Percentiles rank a stretch among this genome's conserved stretches.
Conservation (phyloP, 129 eudicot genomes). For the Flaveria bidentis region DNA sequence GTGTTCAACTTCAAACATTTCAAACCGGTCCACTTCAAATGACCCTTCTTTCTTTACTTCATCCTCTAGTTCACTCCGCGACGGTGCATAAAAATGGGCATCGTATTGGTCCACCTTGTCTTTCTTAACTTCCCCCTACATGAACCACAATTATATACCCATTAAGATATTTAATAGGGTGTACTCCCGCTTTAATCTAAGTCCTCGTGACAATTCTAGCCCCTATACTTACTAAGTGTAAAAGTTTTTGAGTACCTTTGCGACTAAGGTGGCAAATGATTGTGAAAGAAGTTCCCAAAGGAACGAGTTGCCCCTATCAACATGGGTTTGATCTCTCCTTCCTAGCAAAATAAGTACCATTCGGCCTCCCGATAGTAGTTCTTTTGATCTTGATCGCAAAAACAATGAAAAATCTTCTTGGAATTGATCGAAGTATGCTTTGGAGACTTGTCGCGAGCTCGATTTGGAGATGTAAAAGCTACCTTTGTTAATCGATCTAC, state of each 20-base stretch:
- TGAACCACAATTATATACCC: neutral
- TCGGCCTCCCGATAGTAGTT: slow-evolving; percentile 57
- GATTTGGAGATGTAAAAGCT: slow-evolving; percentile 67
- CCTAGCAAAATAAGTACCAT: slow-evolving; percentile 82
- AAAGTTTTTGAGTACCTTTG: slow-evolving; percentile 41
- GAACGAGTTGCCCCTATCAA: slow-evolving; percentile 71
- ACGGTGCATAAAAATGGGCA: slow-evolving; percentile 87
- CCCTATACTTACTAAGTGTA: too few relatives aligned
- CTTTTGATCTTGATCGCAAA: slow-evolving; percentile 68
- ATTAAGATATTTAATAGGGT: neutral
- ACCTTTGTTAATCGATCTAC: slow-evolving; percentile 61
- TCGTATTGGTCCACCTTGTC: slow-evolving; percentile 72
- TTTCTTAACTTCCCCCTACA: slow-evolving; percentile 66
- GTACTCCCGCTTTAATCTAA: too few relatives aligned
- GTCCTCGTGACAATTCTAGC: too few relatives aligned
- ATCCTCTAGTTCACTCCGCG: slow-evolving; percentile 63
- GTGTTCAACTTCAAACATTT: slow-evolving; percentile 62
- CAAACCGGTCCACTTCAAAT: slow-evolving; percentile 50
- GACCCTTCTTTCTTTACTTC: slow-evolving; percentile 66
- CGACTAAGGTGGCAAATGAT: slow-evolving; percentile 59
- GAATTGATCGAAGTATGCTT: slow-evolving; percentile 65
- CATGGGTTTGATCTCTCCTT: slow-evolving; percentile 55
- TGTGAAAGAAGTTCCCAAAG: slow-evolving; percentile 76
- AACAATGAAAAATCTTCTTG: slow-evolving; percentile 69
- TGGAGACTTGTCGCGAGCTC: slow-evolving; percentile 55